A percentile compares a stretch with the other conserved stretches of the same genome.
phyloP scores from a whole-genome alignment of 148 eudicot species.

The Rhododendron molle region DNA sequence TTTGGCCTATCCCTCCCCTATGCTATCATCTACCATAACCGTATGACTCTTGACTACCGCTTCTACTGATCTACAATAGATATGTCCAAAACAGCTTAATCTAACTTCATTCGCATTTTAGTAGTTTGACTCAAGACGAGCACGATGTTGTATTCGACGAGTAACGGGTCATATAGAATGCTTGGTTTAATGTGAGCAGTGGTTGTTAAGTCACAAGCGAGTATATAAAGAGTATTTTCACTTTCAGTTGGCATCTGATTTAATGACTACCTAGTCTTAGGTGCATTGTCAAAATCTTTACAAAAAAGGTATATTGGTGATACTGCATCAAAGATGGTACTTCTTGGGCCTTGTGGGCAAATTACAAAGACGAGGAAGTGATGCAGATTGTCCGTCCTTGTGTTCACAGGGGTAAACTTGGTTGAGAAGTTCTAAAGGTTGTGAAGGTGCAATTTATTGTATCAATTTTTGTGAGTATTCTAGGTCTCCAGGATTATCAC shows the following conservation, averaged over 20 bases:
- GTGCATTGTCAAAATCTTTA: neutral
- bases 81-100: neutral
- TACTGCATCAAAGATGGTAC: neutral
- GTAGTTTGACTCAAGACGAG: neutral
- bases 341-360: neutral
- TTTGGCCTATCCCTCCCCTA: neutral
- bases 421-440: neutral
- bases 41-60: neutral
- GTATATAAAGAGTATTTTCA: neutral
- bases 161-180: neutral
- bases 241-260: neutral
- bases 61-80: neutral
- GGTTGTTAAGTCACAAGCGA: neutral
- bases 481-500: neutral
- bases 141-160: neutral
- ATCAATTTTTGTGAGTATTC: neutral
- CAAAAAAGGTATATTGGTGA: neutral
- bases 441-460: neutral
- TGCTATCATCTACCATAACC: neutral
- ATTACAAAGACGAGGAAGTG: neutral
- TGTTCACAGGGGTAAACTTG: neutral
- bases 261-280: too few species aligned
- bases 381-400: neutral
- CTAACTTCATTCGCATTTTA: neutral
- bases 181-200: neutral